Percentiles rank a stretch among this genome's conserved stretches.
Evolutionary conservation across 805 yeast species (phyloP).

Genomic region (Yueomyces sp.): DNA sequence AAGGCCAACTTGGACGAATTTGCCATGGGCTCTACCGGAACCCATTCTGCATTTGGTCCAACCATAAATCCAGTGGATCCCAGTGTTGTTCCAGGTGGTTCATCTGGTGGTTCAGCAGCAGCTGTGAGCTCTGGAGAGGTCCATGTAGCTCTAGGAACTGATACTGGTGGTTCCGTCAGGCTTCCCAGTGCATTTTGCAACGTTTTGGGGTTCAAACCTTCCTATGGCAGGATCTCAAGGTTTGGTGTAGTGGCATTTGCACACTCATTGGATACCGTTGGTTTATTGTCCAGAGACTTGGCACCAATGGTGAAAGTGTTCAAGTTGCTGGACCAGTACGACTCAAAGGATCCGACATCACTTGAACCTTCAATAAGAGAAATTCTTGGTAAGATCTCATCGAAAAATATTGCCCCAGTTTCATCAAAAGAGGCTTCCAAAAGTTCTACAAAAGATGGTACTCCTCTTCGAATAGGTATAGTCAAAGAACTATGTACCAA

Average conservation of each 20-base stretch:
- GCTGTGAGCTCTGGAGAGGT: constrained; percentile 58
- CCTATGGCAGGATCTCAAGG: constrained; percentile 83
- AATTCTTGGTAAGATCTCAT: constrained; percentile 1
- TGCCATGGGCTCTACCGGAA: constrained; percentile 84
- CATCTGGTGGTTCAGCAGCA: constrained; percentile 94
- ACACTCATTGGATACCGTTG: constrained; percentile 90
- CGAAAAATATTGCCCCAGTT: constrained; percentile 6
- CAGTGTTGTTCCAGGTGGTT: constrained; percentile 50
- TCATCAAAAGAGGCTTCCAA: no score
- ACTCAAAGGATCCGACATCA: constrained; percentile 71
- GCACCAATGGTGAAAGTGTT: constrained; percentile 36
- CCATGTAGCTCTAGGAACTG: constrained; percentile 80
- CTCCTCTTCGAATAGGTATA: constrained; percentile 46
- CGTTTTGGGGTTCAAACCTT: constrained; percentile 79
- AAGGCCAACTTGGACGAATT: constrained; percentile 92
- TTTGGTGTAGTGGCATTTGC: constrained; percentile 91
- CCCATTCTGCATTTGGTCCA: constrained; percentile 43
- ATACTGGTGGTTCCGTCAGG: constrained; percentile 94
- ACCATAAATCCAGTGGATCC: constrained; percentile 40
- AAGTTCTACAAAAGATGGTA: no score
- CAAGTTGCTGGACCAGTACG: constrained; percentile 42
- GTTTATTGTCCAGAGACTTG: constrained; percentile 49
- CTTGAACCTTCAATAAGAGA: constrained; percentile 27
- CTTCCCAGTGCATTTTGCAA: constrained; percentile 85
- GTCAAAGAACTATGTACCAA: constrained; percentile 51